Conservation (phyloP, 1,284 basidiomycete species). For the Rhizoctonia solani region DNA sequence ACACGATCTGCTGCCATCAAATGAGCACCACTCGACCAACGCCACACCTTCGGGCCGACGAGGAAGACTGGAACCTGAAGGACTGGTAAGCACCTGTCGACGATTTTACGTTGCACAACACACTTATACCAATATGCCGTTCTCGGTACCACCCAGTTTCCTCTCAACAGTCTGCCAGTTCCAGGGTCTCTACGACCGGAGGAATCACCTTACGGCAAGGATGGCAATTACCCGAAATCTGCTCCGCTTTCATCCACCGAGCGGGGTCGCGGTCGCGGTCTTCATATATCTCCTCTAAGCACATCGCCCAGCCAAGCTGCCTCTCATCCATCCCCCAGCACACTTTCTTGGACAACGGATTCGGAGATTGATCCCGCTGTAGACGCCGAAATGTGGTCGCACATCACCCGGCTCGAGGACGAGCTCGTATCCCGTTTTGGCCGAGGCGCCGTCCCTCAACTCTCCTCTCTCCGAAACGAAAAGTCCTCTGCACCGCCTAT, state of each 20-base stretch:
- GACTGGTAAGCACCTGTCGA: slow-evolving; percentile 19
- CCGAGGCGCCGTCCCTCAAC: slow-evolving; percentile 24
- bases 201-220: slow-evolving; percentile 3
- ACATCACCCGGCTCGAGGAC: slow-evolving; percentile 23
- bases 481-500: slow-evolving; percentile 16
- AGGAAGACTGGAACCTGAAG: slow-evolving; percentile 13
- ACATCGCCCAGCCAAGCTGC: background rate
- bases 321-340: slow-evolving; percentile 24
- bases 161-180: slow-evolving; percentile 7
- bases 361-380: slow-evolving; percentile 20
- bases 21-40: background rate
- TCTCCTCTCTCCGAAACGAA: slow-evolving; percentile 16
- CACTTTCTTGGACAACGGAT: slow-evolving; percentile 28
- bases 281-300: slow-evolving; percentile 17
- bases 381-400: slow-evolving; percentile 25
- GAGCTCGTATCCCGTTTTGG: slow-evolving; percentile 29
- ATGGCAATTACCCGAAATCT: slow-evolving; percentile 1
- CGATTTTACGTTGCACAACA: background rate
- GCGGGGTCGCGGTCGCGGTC: slow-evolving; percentile 5
- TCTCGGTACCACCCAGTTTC: slow-evolving; percentile 1
- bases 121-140: background rate
- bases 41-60: slow-evolving; percentile 16
- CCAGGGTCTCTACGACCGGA: slow-evolving; percentile 6
- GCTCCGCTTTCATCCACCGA: slow-evolving; percentile 3
- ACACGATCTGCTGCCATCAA: slow-evolving; percentile 3